Evolutionary conservation across 2,329 filamentous ascomycete species (phyloP).

Genomic region (Cercospora sp.): DNA sequence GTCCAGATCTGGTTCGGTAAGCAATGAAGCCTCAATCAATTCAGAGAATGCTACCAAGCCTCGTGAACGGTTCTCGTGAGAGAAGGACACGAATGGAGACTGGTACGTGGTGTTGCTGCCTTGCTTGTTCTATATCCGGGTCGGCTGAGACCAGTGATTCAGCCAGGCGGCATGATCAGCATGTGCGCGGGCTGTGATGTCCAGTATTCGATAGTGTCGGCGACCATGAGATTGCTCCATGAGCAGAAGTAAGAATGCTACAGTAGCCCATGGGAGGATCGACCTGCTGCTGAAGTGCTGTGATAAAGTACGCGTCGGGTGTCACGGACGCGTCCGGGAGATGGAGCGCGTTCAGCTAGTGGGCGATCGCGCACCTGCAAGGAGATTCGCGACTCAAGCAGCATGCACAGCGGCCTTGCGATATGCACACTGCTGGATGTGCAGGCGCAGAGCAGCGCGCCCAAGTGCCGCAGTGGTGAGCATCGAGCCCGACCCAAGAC

Average conservation of each 20-base stretch:
- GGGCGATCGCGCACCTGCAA: not conserved
- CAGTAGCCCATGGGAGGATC: not conserved
- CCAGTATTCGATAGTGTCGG: not conserved
- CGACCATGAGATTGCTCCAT: not conserved
- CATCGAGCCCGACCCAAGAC: not conserved
- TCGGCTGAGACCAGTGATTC: not conserved
- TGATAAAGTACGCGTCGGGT: not conserved
- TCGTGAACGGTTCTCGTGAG: too few relatives aligned
- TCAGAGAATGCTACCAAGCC: too few relatives aligned
- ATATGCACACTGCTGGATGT: too few relatives aligned
- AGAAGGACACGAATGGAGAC: not conserved
- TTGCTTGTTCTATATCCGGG: not conserved
- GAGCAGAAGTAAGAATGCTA: too few relatives aligned
- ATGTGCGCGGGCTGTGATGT: not conserved
- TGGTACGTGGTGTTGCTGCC: not conserved
- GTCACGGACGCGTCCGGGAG: not conserved
- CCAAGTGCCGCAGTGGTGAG: too few relatives aligned
- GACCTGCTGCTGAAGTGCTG: not conserved
- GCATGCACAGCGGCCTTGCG: not conserved
- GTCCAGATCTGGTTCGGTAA: not conserved
- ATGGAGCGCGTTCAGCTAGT: not conserved
- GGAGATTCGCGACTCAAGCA: not conserved
- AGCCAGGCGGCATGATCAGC: not conserved
- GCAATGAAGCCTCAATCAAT: not conserved
- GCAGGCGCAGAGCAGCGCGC: too few relatives aligned